Base-by-base conservation (phyloP, 148 eudicot genomes). In the Spergularia marina region DNA sequence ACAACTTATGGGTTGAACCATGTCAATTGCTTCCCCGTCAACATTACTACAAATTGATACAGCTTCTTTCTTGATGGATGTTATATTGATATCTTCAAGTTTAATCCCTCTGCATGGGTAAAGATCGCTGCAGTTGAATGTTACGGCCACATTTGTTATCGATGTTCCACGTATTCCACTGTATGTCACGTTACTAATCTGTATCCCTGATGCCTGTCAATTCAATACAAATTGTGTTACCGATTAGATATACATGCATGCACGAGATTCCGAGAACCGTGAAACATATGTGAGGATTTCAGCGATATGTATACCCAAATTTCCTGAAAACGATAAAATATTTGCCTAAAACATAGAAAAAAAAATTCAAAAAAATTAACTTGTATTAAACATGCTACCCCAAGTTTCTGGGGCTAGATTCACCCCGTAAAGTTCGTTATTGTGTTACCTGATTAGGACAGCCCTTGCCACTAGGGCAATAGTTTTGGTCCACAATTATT, bases 401-500 rank as follows among this genome's bases (percentile, higher is more conserved):
- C 0, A 23, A 23, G 25, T 23, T 0, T 23, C 25, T n/a, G 25
- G 25, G 25, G 25, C 25, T 23, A 23, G 25, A 23, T 23, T 23
- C 25, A 1, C 25, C 25, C 25, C 4, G 20, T 30, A 30, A 30
- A 30, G 36, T 30, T 30, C 36, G 36, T 30, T 30, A 2, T 30
- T 30, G 36, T 30, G 6, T 68, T 84, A 78, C 89, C 91, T 82
- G 79, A 17, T 60, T 83, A 77, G 89, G 88, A 53, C 91, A 83
- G 11, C 39, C n/a, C 6, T 14, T 25, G 67, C 76, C 68, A 21
- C 74, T 44, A 0, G 87, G 87, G 66, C 90, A 89, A 57, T 87
- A 87, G 1, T 77, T 79, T 57, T 89, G 93, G 55, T 87, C 89
- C 12, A 87, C 83, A 71, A 87, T 78, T 8, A 89, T 79, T 16